phyloP scores from a whole-genome alignment of 169 alveolate genomes.

The Plasmodium sp. region DNA sequence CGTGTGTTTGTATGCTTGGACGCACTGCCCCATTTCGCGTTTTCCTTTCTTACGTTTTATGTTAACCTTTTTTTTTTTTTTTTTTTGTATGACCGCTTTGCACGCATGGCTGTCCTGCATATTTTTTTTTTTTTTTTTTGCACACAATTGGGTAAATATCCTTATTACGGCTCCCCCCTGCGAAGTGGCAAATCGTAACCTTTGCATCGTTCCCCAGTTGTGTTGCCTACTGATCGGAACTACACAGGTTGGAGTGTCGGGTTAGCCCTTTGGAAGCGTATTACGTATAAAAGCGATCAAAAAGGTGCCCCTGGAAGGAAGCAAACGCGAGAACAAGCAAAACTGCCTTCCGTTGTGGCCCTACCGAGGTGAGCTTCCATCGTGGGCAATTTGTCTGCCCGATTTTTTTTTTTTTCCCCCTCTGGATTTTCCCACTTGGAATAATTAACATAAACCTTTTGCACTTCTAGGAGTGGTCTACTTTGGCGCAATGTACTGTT shows the following conservation, averaged over 20 bases:
- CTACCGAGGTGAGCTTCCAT: neutral
- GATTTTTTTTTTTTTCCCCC: neutral
- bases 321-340: neutral
- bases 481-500: no score
- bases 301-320: neutral
- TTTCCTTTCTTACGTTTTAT: neutral
- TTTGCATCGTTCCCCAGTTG: neutral
- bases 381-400: neutral
- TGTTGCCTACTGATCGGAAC: neutral
- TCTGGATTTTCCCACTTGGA: neutral
- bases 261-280: neutral
- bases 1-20: neutral
- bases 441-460: no score
- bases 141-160: neutral
- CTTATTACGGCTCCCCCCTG: neutral
- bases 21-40: neutral
- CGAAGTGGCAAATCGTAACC: neutral
- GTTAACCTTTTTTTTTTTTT: neutral
- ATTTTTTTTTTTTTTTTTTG: neutral
- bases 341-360: neutral
- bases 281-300: neutral
- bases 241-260: neutral
- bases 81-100: neutral
- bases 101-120: neutral
- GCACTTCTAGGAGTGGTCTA: no score